Evolutionary conservation across 164 flowering plant species (phyloP), one percentile per base, ranked within the genome.

Genomic region (Amborella trichopoda): DNA sequence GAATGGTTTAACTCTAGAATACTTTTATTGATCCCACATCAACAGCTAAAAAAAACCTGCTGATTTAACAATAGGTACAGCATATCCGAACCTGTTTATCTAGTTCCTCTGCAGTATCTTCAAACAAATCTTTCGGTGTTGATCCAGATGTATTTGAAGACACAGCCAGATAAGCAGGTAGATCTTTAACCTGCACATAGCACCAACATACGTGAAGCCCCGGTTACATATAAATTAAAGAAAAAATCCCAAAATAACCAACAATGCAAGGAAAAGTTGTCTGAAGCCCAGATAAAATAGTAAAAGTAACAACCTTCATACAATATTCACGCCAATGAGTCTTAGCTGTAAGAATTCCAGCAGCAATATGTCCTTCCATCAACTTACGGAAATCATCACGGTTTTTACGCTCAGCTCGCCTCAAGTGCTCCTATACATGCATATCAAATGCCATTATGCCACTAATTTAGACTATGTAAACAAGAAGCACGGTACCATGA

Each of bases 321-420:
- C 88, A 91, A 47, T 91, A 93, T 44, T 84, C 96, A n/a, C 75
- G 80, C 99, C 99, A 91, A 41, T 65, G 73, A 43, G 83, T 74
- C 77, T 79, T 93, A 38, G 96, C 96, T 0, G 77, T 78, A 27
- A 93, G 71, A 39, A 33, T 50, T 40, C 96, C 99, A 56, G 59
- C 60, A 60, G 82, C 62, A 59, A 84, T 68, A 74, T 87, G 84
- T 44, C 60, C 99, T 58, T 93, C 96, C 86, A 93, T 50, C 71
- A 93, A 54, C 58, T 72, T 82, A 27, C 95, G 86, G 48, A 84
- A 84, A 34, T 73, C 91, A 69, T 93, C 99, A 17, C 96, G 95
- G 53, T 80, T 78, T 69, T 88, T 93, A 2, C 99, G 72, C 67
- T 87, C 96, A 43, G 72, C 67, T 23, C 95, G 75, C 49, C 88